Percentiles rank a stretch among this genome's conserved stretches.
These are phyloP conservation scores for Yamadazyma sp. DNA, from an alignment of 805 yeast species.

Conservation along the genomic window DNA sequence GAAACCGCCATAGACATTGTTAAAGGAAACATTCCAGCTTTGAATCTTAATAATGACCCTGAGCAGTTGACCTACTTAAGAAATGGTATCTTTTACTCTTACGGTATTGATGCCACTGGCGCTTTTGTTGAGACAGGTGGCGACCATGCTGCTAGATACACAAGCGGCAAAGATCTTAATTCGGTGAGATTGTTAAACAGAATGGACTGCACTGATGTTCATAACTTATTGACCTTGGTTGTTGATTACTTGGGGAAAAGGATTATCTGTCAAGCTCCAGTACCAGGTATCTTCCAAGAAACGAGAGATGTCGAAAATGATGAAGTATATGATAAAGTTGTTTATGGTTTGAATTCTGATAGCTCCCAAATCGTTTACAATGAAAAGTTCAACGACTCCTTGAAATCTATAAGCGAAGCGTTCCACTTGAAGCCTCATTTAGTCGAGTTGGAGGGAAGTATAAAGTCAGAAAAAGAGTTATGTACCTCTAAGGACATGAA, in stretches of 20 bases:
- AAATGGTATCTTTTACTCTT: slow-evolving; percentile 85
- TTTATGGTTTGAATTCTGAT: slow-evolving; percentile 74
- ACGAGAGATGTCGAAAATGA: slow-evolving; percentile 40
- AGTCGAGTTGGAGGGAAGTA: slow-evolving; percentile 49
- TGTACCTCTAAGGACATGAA: slow-evolving; percentile 76
- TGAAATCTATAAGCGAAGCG: slow-evolving; percentile 64
- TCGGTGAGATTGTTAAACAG: slow-evolving; percentile 69
- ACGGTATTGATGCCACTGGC: slow-evolving; percentile 64
- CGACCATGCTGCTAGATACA: slow-evolving; percentile 79
- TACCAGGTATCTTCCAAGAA: slow-evolving; percentile 78
- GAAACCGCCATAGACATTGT: slow-evolving; percentile 77
- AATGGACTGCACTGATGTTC: slow-evolving; percentile 53
- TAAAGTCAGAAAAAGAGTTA: slow-evolving; percentile 44
- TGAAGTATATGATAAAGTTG: slow-evolving; percentile 50
- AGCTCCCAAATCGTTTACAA: slow-evolving; percentile 49
- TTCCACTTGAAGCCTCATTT: slow-evolving; percentile 76
- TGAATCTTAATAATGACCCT: slow-evolving; percentile 74
- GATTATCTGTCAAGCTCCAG: slow-evolving; percentile 89
- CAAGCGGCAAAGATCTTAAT: slow-evolving; percentile 74
- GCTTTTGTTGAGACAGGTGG: slow-evolving; percentile 70
- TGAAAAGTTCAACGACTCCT: slow-evolving; percentile 51
- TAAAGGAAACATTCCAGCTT: slow-evolving; percentile 69
- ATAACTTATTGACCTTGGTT: slow-evolving; percentile 75
- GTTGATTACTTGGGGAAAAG: slow-evolving; percentile 90
- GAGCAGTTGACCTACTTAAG: slow-evolving; percentile 67